Conservation (phyloP, 345 rosid species). For the Rhodomyrtus tomentosa region DNA sequence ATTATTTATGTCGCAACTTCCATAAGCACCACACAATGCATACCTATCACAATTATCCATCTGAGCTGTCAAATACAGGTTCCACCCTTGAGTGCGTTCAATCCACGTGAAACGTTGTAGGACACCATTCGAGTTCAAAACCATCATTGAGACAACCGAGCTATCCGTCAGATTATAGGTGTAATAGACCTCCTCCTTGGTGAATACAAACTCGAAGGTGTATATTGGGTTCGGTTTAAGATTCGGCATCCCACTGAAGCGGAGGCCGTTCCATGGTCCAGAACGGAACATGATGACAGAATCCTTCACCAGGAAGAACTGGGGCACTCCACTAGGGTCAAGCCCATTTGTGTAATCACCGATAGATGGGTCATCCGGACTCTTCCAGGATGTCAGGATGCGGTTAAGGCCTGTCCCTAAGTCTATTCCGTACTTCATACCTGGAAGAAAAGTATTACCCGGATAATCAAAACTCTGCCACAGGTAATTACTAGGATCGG, state of each 20-base stretch:
- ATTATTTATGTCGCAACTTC: slow-evolving; percentile 20
- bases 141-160: slow-evolving; percentile 13
- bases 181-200: slow-evolving; percentile 19
- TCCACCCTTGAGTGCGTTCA: slow-evolving; percentile 13
- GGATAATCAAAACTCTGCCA: slow-evolving; percentile 56
- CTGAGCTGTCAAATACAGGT: slow-evolving; percentile 16
- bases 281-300: slow-evolving; percentile 9
- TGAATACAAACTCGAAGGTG: slow-evolving; percentile 14
- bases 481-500: not conserved
- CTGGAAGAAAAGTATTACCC: slow-evolving; percentile 31
- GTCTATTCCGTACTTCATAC: slow-evolving; percentile 39
- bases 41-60: slow-evolving; percentile 33
- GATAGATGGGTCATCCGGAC: slow-evolving; percentile 17
- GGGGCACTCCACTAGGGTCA: slow-evolving; percentile 26
- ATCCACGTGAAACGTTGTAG: slow-evolving; percentile 15
- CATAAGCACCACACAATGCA: slow-evolving; percentile 25
- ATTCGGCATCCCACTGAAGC: slow-evolving; percentile 40
- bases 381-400: slow-evolving; percentile 24
- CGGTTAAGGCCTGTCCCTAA: slow-evolving; percentile 12
- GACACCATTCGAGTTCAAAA: slow-evolving; percentile 8
- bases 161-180: slow-evolving; percentile 7
- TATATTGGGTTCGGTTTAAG: slow-evolving; percentile 18
- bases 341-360: slow-evolving; percentile 20
- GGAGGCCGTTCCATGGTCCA: slow-evolving; percentile 40
- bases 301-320: slow-evolving; percentile 10